Conservation (phyloP, 192 early-diverging fungal genomes). For the Podila verticillata region DNA sequence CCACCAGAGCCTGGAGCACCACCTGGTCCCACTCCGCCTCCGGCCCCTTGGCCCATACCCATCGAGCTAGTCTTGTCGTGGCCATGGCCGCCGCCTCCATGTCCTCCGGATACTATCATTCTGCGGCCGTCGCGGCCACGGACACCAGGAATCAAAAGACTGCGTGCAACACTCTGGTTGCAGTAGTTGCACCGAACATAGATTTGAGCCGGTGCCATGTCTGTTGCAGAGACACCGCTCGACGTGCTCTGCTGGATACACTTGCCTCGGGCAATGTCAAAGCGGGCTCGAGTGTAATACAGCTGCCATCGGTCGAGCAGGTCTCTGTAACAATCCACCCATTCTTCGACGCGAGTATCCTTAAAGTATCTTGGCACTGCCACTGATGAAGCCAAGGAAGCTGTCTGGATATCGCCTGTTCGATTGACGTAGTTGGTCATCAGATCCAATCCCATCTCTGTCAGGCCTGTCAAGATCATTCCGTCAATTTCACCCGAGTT, state of each 20-base stretch:
- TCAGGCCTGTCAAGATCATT: slow-evolving; percentile 85
- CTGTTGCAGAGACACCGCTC: slow-evolving; percentile 51
- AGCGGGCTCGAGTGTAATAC: slow-evolving; percentile 84
- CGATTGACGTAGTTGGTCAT: slow-evolving; percentile 84
- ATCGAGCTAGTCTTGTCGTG: slow-evolving; percentile 47
- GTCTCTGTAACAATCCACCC: slow-evolving; percentile 87
- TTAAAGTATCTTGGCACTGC: slow-evolving; percentile 68
- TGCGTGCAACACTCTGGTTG: slow-evolving; percentile 71
- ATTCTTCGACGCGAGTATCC: slow-evolving; percentile 69
- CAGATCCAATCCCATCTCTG: slow-evolving; percentile 71
- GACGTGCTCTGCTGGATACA: slow-evolving; percentile 60
- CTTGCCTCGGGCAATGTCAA: slow-evolving; percentile 90
- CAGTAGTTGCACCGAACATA: slow-evolving; percentile 92
- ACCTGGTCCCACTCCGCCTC: slow-evolving; percentile 18
- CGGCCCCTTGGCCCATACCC: slow-evolving; percentile 26
- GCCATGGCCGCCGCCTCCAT: slow-evolving; percentile 25
- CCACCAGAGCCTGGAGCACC: slow-evolving; percentile 4
- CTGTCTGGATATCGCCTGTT: slow-evolving; percentile 94
- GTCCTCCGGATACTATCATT: slow-evolving; percentile 38
- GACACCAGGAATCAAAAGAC: slow-evolving; percentile 57
- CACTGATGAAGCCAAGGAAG: slow-evolving; percentile 72
- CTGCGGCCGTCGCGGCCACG: slow-evolving; percentile 59
- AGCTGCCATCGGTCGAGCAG: slow-evolving; percentile 91
- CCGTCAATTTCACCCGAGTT: slow-evolving; percentile 80
- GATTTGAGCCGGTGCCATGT: slow-evolving; percentile 77